Conservation (phyloP, 2,329 filamentous ascomycete genomes). For the Sporothrix brasiliensis region DNA sequence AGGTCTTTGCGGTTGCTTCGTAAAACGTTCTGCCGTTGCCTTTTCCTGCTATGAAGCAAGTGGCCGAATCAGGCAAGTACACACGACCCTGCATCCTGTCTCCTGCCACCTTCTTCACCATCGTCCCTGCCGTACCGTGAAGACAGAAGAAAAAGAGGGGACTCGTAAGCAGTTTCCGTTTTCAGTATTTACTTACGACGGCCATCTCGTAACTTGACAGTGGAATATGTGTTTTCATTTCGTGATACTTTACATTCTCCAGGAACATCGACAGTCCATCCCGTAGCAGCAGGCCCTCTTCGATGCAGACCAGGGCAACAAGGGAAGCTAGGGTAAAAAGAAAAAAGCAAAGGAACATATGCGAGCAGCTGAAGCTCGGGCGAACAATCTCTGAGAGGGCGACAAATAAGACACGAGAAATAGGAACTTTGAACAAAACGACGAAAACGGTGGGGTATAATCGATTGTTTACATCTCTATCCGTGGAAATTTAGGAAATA, state of each 20-base stretch:
- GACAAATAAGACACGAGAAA: background rate
- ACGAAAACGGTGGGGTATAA: slow-evolving; percentile 9
- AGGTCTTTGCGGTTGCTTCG: background rate
- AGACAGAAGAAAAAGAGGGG: background rate
- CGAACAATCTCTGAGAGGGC: background rate
- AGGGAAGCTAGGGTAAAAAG: background rate
- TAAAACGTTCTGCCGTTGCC: background rate
- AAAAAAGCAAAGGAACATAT: no score
- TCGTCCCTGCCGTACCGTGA: background rate
- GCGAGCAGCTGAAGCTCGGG: background rate
- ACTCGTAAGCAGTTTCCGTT: background rate
- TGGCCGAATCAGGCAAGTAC: slow-evolving; percentile 28
- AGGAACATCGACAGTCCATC: background rate
- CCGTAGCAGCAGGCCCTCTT: background rate
- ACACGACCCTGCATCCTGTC: slow-evolving; percentile 9
- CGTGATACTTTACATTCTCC: slow-evolving; percentile 1
- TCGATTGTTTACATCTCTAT: slow-evolving; percentile 24
- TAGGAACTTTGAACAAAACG: background rate
- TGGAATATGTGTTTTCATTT: background rate
- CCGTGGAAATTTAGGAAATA: background rate
- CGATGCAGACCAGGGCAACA: background rate
- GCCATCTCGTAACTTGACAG: background rate
- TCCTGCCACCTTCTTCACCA: background rate
- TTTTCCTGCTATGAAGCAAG: background rate
- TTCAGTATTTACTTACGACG: slow-evolving; percentile 3